These are phyloP conservation scores for Tricholoma hemisulphureum DNA, from an alignment of 768 basidiomycete genomes.

Conservation along the genomic window DNA sequence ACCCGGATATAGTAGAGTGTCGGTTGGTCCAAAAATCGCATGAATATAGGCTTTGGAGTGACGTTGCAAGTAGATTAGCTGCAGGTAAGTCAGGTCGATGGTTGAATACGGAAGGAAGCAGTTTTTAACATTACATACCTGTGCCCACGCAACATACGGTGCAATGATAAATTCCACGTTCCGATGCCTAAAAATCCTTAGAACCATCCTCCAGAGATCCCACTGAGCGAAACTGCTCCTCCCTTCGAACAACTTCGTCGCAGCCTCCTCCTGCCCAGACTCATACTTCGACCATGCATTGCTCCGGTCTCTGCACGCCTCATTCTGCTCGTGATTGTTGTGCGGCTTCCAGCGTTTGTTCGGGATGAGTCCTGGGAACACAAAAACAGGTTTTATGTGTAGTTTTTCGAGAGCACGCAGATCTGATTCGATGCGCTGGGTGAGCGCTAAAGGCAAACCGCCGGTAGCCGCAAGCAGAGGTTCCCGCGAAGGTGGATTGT, in stretches of 20 bases:
- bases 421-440: slow-evolving; percentile 86
- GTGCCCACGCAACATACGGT: slow-evolving; percentile 93
- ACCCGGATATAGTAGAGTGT: slow-evolving; percentile 83
- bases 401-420: slow-evolving; percentile 86
- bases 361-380: slow-evolving; percentile 87
- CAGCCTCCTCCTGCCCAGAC: slow-evolving; percentile 84
- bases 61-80: slow-evolving; percentile 94
- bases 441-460: slow-evolving; percentile 87
- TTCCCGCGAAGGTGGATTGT: slow-evolving; percentile 76
- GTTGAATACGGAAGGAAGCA: background rate
- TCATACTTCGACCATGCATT: slow-evolving; percentile 96
- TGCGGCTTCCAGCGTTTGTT: slow-evolving; percentile 70
- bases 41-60: slow-evolving; percentile 94
- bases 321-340: slow-evolving; percentile 55
- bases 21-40: slow-evolving; percentile 87
- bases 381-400: slow-evolving; percentile 97
- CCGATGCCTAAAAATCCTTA: slow-evolving; percentile 90
- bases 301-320: slow-evolving; percentile 71
- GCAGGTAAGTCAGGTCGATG: slow-evolving; percentile 9
- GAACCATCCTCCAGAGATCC: slow-evolving; percentile 93
- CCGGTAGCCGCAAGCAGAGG: slow-evolving; percentile 93
- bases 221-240: slow-evolving; percentile 71
- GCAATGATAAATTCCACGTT: slow-evolving; percentile 96
- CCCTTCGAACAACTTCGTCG: slow-evolving; percentile 80
- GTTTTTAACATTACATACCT: slow-evolving; percentile 54